Percentiles rank a stretch among this genome's conserved stretches.
These are phyloP conservation scores for Barnettozyma vustinii DNA, from an alignment of 805 yeast genomes.

Conservation along the genomic window DNA sequence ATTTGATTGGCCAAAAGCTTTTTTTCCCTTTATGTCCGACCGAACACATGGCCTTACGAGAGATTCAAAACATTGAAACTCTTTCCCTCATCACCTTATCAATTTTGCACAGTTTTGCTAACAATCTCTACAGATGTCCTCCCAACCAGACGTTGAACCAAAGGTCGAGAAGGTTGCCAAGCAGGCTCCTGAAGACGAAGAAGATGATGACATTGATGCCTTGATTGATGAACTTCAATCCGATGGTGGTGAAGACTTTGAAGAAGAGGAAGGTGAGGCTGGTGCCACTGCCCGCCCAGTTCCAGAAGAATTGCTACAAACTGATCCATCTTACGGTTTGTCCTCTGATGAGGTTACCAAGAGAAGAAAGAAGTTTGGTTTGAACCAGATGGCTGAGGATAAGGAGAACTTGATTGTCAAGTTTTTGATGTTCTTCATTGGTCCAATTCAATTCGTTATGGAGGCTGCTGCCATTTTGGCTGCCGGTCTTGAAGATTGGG, in stretches of 20 bases:
- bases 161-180: constrained; percentile 49
- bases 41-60: background rate
- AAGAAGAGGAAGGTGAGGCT: constrained; percentile 41
- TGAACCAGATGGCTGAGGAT: constrained; percentile 88
- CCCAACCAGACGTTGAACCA: constrained; percentile 34
- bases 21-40: background rate
- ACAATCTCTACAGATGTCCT: constrained; percentile 20
- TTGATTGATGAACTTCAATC: constrained; percentile 73
- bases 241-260: constrained; percentile 51
- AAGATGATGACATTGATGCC: constrained; percentile 66
- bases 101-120: constrained; percentile 1
- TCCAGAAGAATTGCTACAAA: constrained; percentile 80
- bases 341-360: constrained; percentile 68
- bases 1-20: background rate
- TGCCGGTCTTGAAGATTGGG: constrained; percentile 97
- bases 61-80: background rate
- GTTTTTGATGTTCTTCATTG: constrained; percentile 83
- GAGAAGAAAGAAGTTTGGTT: constrained; percentile 89
- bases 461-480: constrained; percentile 94
- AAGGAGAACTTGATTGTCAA: constrained; percentile 72
- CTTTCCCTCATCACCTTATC: background rate
- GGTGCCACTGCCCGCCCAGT: constrained; percentile 67
- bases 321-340: constrained; percentile 76
- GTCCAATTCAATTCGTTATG: constrained; percentile 96
- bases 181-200: constrained; percentile 49